Conservation (phyloP, 83 land plant genomes). For the Thuja plicata region DNA sequence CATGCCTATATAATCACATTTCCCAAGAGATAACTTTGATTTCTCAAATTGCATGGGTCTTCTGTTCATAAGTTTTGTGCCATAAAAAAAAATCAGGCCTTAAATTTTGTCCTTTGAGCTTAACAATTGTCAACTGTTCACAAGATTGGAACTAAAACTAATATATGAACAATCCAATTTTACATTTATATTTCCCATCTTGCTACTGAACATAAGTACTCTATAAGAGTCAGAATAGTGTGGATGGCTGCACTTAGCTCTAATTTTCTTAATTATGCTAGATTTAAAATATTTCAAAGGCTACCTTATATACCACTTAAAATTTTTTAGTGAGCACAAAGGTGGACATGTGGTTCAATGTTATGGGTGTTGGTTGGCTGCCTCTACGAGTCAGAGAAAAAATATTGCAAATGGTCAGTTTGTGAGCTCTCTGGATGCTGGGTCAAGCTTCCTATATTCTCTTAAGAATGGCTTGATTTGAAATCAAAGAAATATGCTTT, state of each 20-base stretch:
- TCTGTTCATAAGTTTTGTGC: background rate
- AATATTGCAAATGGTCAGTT: conserved; percentile 76
- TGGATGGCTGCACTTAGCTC: background rate
- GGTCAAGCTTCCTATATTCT: background rate
- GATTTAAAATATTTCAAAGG: background rate
- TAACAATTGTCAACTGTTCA: background rate
- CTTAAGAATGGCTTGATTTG: background rate
- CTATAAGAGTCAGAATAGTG: background rate
- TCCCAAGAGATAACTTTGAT: background rate
- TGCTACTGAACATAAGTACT: background rate
- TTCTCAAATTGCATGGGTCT: background rate
- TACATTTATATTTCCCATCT: background rate
- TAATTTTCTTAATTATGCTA: background rate
- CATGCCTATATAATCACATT: background rate
- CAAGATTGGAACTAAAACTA: background rate
- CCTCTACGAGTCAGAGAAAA: conserved; percentile 68
- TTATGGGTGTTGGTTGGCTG: conserved; percentile 86
- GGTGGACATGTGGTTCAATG: conserved; percentile 99
- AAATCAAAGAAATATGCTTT: background rate
- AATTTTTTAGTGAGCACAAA: conserved; percentile 81
- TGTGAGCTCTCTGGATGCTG: background rate
- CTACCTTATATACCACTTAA: background rate
- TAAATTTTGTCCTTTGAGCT: background rate
- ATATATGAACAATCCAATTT: background rate
- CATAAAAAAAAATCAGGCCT: background rate